Percentiles rank a stretch among this genome's conserved stretches.
Evolutionary conservation across 257 asterid genomes (phyloP).

Genomic region (Pogostemon cablin): DNA sequence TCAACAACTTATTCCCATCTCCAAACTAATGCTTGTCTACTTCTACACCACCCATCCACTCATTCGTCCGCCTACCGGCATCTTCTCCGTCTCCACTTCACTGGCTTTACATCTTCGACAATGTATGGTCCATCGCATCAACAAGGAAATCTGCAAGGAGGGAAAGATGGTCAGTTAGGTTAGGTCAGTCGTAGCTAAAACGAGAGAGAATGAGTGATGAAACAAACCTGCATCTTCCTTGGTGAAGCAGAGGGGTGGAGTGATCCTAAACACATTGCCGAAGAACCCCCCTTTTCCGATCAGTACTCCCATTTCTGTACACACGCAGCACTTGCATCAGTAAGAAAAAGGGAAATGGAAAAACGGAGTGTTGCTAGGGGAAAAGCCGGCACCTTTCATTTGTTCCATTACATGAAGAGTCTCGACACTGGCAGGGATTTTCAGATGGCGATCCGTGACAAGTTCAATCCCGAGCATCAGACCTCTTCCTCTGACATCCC

Average conservation of each 20-base stretch:
- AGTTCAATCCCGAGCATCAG: conserved; percentile 90
- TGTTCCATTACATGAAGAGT: conserved; percentile 72
- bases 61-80: background rate
- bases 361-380: background rate
- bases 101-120: conserved; percentile 57
- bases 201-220: background rate
- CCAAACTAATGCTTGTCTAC: background rate
- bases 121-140: conserved; percentile 66
- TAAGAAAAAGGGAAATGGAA: background rate
- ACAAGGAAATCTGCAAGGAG: conserved; percentile 63
- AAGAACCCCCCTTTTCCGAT: conserved; percentile 92
- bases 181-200: background rate
- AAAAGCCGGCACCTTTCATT: conserved; percentile 66
- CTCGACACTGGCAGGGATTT: conserved; percentile 85
- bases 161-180: background rate
- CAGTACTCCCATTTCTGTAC: conserved; percentile 79
- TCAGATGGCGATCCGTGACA: conserved; percentile 66
- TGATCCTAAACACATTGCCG: conserved; percentile 87
- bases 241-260: conserved; percentile 97
- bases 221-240: conserved; percentile 83
- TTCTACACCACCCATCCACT: too few relatives aligned
- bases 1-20: conserved; percentile 34
- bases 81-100: background rate
- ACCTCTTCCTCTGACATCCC: conserved; percentile 97
- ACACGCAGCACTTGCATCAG: background rate